Evolutionary conservation across 1,139 yeast species (phyloP), one percentile per base, ranked within the genome.

Genomic region (Candida sp.): DNA sequence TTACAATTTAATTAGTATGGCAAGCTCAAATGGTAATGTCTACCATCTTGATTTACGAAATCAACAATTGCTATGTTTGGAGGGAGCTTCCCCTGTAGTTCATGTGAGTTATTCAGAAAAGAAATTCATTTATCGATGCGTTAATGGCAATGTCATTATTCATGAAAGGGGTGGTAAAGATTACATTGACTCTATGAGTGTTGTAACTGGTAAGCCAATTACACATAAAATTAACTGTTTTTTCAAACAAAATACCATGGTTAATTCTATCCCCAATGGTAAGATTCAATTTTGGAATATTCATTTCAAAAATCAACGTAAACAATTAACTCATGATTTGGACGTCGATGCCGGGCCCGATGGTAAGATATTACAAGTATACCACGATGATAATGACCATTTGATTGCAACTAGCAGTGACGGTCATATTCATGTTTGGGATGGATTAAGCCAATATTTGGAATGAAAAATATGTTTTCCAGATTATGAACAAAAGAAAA

Each of bases 31-130:
- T 40, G 72, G 71, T 2, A 43, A 41, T 23, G 39, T 62, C 27
- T 58, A 59, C 47, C 46, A 55, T 1, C 49, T 65, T 22, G 72
- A 67, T 43, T 47, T 67, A 22, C 56, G 70, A 32, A 54, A 55
- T 33, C 56, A 50, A 33, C 42, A 41, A 19, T 35, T 57, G 29
- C 42, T 49, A 12, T 43, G 51, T 6, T 59, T 59, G 36, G 5
- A 33, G 21, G 44, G 55, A 23, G 48, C 45, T 45, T n/a, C 39
- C 9, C 41, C 49, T n/a, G 41, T 52, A n/a, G 33, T 43, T 6
- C 30, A 35, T 21, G 39, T 49, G 4, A 35, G 39, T 21, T 35
- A 38, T 5, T 37, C 35, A 38, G 29, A 33, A 4, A 42, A 44
- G 15, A 45, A 42, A 3, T 27, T 29, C 15, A 34, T 55, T 27